phyloP scores from a whole-genome alignment of 2,329 filamentous ascomycete genomes.

The Penicillium sp. region DNA sequence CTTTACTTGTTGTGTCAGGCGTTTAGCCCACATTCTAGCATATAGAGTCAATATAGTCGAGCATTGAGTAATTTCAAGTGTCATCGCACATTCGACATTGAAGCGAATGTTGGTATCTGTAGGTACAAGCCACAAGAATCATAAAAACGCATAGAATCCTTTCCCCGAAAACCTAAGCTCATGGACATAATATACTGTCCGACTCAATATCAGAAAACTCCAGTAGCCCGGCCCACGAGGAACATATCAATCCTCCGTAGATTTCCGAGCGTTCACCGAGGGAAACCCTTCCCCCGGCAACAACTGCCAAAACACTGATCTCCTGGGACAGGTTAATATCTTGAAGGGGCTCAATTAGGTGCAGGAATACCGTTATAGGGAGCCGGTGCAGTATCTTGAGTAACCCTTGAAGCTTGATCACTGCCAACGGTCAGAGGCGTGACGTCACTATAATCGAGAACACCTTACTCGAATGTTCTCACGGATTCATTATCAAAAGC shows the following conservation, averaged over 20 bases:
- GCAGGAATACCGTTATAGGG: slow-evolving; percentile 10
- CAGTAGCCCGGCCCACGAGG: background rate
- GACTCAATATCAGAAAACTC: too few species aligned
- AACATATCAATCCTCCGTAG: too few species aligned
- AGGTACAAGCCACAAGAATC: background rate
- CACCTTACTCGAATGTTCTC: slow-evolving; percentile 13
- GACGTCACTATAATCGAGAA: slow-evolving; percentile 3
- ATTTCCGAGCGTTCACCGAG: background rate
- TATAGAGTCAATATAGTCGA: too few species aligned
- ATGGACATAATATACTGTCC: too few species aligned
- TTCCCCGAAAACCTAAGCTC: too few species aligned
- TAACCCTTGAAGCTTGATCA: slow-evolving; percentile 2
- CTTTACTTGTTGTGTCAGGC: background rate
- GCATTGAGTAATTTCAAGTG: background rate
- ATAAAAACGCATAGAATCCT: too few species aligned
- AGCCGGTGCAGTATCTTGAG: background rate
- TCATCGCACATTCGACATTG: background rate
- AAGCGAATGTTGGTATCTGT: background rate
- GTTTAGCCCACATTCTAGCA: too few species aligned
- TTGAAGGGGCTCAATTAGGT: background rate
- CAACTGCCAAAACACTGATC: slow-evolving; percentile 11
- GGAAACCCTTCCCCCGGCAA: slow-evolving; percentile 7
- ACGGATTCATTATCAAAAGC: slow-evolving; percentile 1
- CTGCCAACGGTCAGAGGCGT: slow-evolving; percentile 6
- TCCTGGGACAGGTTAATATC: slow-evolving; percentile 9